Evolutionary conservation across 2,329 filamentous ascomycete genomes (phyloP).

Genomic region (Eutypa lata): DNA sequence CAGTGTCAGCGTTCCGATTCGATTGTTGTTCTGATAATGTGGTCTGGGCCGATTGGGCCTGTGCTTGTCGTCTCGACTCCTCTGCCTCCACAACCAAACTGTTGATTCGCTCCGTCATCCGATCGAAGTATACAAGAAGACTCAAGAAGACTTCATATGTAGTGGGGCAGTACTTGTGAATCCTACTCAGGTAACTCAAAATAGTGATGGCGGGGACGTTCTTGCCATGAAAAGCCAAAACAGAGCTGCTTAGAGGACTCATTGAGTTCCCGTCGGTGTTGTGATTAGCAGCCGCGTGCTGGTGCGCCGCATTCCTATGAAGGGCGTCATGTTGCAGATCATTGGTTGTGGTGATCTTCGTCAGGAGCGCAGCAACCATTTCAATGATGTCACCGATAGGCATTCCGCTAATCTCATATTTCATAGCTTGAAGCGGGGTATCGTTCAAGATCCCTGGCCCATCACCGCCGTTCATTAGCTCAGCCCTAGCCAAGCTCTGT

Average conservation of each 20-base stretch:
- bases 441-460: constrained; percentile 48
- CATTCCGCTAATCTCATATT: constrained; percentile 96
- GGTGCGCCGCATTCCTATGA: constrained; percentile 65
- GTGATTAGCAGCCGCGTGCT: constrained; percentile 47
- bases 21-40: constrained; percentile 5
- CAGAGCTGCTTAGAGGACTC: constrained; percentile 58
- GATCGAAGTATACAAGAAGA: constrained; percentile 93
- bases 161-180: constrained; percentile 98
- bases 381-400: constrained; percentile 96
- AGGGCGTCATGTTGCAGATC: constrained; percentile 90
- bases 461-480: constrained; percentile 56
- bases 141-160: constrained; percentile 98
- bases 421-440: constrained; percentile 52
- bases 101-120: constrained; percentile 97
- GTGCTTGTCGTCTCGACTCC: constrained; percentile 42
- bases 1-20: constrained; percentile 24
- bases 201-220: constrained; percentile 98
- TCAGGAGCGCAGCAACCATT: constrained; percentile 94
- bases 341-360: constrained; percentile 96
- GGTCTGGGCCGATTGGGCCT: constrained; percentile 10
- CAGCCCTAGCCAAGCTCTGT: constrained; percentile 79
- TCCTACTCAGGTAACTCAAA: constrained; percentile 88
- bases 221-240: constrained; percentile 95
- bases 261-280: constrained; percentile 53
- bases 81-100: constrained; percentile 69